Base-by-base conservation (phyloP, 257 asterid species). In the Craterostigma plantagineum region DNA sequence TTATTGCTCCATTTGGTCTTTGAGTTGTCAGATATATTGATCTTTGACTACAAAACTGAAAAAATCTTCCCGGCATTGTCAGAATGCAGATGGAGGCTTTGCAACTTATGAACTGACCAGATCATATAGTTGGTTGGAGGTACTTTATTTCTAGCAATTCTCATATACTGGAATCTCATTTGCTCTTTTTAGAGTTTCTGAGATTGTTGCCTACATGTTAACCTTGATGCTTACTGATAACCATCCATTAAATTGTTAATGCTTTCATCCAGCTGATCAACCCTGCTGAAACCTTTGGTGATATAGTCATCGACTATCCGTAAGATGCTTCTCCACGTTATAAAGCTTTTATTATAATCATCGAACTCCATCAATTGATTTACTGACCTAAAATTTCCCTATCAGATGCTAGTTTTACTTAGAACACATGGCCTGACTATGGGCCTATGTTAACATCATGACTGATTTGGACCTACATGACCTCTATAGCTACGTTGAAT, bases 251-350 rank as follows among this genome's bases (percentile, higher is more conserved):
- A 54, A 57, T 58, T 44, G 44, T 37, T 30, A 46, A 17, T 67
- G 46, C 46, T 50, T 62, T 55, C 56, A 56, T 10, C 45, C 94
- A 90, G 99, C 34, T 77, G 45, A 72, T 90, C 72, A 90, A 90
- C 57, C 98, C 95, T 46, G 95, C 98, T 55, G 98, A 90, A 68
- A 90, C 98, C 45, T 90, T 90, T 66, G 98, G 98, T n/a, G 95
- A 90, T 68, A 90, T 87, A 49, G 93, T 82, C 54, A 87, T 87
- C 63, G 98, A 87, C 63, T 87, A 87, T 60, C 91, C 95, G 95
- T 90, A 77, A 83, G 98, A 71, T 51, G 42, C 48, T 50, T 64
- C 63, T 56, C 48, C 56, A 46, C 30, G 54, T 18, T 51, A 9
- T 23, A 11, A 7, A 12, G 45, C 45, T 11, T 43, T 14, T 16